Conservation (phyloP, 1,284 basidiomycete genomes). For the Ganoderma sp. region DNA sequence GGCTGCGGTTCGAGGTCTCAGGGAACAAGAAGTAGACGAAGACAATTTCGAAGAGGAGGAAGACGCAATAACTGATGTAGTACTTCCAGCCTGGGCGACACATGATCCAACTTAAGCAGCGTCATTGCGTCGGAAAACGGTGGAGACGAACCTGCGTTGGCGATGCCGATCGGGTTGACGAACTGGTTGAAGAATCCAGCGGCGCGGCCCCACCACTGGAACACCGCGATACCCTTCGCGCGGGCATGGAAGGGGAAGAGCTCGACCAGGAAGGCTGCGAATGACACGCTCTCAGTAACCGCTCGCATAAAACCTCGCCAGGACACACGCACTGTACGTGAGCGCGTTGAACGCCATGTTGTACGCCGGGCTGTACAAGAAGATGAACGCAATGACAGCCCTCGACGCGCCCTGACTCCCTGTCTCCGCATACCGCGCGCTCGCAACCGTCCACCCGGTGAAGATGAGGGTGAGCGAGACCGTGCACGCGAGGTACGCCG, state of each 20-base stretch:
- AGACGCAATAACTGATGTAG: constrained; percentile 40
- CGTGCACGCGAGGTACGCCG: constrained; percentile 56
- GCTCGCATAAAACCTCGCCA: neutral
- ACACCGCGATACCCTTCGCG: constrained; percentile 69
- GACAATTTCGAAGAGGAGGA: constrained; percentile 52
- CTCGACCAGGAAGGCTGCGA: constrained; percentile 64
- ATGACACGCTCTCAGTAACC: neutral
- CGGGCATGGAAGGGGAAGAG: constrained; percentile 71
- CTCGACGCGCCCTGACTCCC: constrained; percentile 51
- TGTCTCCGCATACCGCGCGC: constrained; percentile 52
- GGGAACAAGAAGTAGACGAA: constrained; percentile 60
- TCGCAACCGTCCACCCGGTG: constrained; percentile 59
- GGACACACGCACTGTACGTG: constrained; percentile 53
- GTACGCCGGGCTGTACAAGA: constrained; percentile 71
- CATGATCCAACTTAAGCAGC: neutral
- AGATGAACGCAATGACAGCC: constrained; percentile 67
- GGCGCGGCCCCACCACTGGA: constrained; percentile 63
- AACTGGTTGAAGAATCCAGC: constrained; percentile 74
- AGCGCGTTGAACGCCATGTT: constrained; percentile 69
- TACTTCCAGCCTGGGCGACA: constrained; percentile 39
- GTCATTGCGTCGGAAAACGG: no score
- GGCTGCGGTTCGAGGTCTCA: constrained; percentile 55
- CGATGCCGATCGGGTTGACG: constrained; percentile 71
- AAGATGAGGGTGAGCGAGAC: constrained; percentile 55
- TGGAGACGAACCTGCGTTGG: constrained; percentile 47